Percentiles rank a stretch among this genome's conserved stretches.
These are phyloP conservation scores for Mariannaea elegans DNA, from an alignment of 2,329 filamentous ascomycete species.

Conservation along the genomic window DNA sequence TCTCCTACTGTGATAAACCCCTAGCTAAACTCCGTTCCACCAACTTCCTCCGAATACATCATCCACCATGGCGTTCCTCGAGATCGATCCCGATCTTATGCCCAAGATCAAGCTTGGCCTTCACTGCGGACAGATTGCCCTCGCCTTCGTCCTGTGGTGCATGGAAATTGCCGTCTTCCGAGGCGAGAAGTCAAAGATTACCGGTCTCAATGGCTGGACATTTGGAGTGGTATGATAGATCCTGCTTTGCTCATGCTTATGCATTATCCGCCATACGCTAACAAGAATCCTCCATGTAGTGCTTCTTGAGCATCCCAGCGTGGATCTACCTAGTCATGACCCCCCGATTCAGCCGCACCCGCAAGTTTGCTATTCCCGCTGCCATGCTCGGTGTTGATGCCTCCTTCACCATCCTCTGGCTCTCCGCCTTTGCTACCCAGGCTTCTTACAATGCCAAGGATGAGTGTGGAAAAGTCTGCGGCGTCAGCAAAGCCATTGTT, in stretches of 20 bases:
- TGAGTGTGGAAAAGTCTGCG: slow-evolving; percentile 64
- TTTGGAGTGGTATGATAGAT: slow-evolving; percentile 66
- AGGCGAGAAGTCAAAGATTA: slow-evolving; percentile 57
- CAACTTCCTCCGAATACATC: neutral
- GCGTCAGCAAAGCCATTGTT: slow-evolving; percentile 70
- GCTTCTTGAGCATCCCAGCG: slow-evolving; percentile 70
- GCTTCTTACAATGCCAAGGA: slow-evolving; percentile 69
- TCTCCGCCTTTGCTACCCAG: slow-evolving; percentile 72
- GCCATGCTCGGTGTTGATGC: slow-evolving; percentile 67
- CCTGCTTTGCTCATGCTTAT: neutral
- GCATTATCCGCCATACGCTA: slow-evolving; percentile 9
- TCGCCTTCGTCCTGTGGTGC: slow-evolving; percentile 65
- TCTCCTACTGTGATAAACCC: neutral
- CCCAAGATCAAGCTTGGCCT: slow-evolving; percentile 66
- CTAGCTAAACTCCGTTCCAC: neutral
- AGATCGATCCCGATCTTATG: slow-evolving; percentile 63
- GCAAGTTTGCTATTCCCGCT: slow-evolving; percentile 68
- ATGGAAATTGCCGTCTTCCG: slow-evolving; percentile 69
- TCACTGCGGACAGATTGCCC: slow-evolving; percentile 63
- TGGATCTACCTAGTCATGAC: slow-evolving; percentile 73
- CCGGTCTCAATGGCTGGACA: slow-evolving; percentile 69
- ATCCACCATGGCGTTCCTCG: slow-evolving; percentile 55
- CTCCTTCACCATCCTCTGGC: slow-evolving; percentile 69
- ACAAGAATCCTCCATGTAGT: slow-evolving; percentile 52
- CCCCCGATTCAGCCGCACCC: slow-evolving; percentile 69